These are phyloP conservation scores for Wallemia mellicola DNA, from an alignment of 1,284 basidiomycete species.

Conservation along the genomic window DNA sequence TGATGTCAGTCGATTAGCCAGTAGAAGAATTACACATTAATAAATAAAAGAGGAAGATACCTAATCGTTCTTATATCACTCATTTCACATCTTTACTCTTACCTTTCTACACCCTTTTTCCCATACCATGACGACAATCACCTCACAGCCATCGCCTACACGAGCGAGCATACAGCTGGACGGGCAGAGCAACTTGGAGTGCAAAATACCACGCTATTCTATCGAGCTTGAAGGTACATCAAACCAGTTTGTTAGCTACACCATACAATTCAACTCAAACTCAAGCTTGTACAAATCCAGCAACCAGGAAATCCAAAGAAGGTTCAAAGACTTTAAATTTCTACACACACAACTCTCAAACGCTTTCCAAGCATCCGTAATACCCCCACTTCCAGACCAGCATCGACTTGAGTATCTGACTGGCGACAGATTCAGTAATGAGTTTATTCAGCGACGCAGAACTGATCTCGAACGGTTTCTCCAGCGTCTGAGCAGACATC, in stretches of 20 bases:
- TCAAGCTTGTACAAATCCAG: neutral
- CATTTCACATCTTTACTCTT: no score
- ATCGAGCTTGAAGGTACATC: neutral
- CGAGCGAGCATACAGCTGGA: neutral
- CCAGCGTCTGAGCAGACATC: slow-evolving; percentile 65
- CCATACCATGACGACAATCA: neutral
- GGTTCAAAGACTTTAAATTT: slow-evolving; percentile 95
- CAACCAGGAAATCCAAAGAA: slow-evolving; percentile 16
- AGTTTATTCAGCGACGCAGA: slow-evolving; percentile 77
- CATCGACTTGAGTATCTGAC: slow-evolving; percentile 87
- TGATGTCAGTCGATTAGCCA: no score
- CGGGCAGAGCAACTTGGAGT: neutral
- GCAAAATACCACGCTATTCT: neutral
- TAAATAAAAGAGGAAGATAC: no score
- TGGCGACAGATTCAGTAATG: slow-evolving; percentile 80
- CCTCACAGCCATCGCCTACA: neutral
- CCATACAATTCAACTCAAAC: neutral
- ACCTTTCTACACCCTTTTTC: neutral
- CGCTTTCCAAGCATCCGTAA: slow-evolving; percentile 86
- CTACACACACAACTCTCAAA: slow-evolving; percentile 58
- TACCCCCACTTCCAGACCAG: slow-evolving; percentile 86
- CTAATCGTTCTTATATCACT: no score
- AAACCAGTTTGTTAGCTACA: neutral
- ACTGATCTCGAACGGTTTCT: slow-evolving; percentile 76
- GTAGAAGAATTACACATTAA: no score